phyloP scores from a whole-genome alignment of 208 protist genomes.

The Porcisia deanei region DNA sequence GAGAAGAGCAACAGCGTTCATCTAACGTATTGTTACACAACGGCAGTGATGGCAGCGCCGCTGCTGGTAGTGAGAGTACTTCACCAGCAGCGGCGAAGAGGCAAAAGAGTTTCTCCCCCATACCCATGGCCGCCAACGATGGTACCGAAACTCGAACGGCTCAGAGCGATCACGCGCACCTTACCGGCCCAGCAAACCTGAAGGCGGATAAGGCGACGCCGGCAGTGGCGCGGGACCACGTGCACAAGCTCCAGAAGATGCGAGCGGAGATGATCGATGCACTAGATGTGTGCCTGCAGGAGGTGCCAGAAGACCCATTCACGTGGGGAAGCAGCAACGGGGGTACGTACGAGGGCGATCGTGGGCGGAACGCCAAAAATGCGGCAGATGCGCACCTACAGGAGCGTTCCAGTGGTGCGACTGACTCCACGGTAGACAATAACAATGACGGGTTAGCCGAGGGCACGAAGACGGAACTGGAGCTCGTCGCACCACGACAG shows the following conservation, averaged over 20 bases:
- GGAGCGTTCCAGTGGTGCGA: not conserved
- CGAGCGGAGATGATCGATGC: conserved; percentile 74
- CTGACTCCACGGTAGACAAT: conserved; percentile 8
- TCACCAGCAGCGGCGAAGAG: not conserved
- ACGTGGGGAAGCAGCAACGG: conserved; percentile 7
- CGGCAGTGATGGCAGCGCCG: conserved; percentile 3
- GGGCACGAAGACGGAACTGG: conserved; percentile 4
- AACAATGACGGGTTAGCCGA: conserved; percentile 1
- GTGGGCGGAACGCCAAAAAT: conserved; percentile 7
- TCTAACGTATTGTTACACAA: not conserved
- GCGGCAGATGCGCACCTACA: not conserved
- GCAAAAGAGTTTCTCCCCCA: not conserved
- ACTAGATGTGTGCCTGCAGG: conserved; percentile 81
- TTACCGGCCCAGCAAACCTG: not conserved
- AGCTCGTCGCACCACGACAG: conserved; percentile 4
- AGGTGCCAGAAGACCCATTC: conserved; percentile 41
- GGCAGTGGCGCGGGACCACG: not conserved
- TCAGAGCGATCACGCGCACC: not conserved
- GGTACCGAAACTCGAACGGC: not conserved
- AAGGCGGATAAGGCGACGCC: not conserved
- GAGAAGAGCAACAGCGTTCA: conserved; percentile 1
- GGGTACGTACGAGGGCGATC: not conserved
- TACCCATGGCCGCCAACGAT: not conserved
- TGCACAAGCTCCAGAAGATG: conserved; percentile 40
- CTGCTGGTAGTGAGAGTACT: not conserved